Evolutionary conservation across 2,329 filamentous ascomycete genomes (phyloP).

Genomic region (Aspergillus udagawae): DNA sequence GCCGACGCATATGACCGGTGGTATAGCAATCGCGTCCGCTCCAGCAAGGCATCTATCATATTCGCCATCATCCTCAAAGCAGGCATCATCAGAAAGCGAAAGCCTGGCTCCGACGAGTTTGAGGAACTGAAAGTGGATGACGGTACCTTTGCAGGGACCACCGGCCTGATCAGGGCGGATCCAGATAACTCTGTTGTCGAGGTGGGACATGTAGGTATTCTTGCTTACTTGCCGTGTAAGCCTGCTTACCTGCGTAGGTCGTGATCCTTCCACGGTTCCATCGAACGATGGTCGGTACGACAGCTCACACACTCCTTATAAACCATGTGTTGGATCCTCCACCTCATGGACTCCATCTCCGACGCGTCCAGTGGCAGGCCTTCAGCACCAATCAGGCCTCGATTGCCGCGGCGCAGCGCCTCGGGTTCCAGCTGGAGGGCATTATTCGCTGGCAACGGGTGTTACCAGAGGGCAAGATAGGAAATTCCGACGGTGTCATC

Average conservation of each 20-base stretch:
- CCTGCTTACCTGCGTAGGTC: too few relatives aligned
- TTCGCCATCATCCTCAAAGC: not conserved
- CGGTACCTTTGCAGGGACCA: not conserved
- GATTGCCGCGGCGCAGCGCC: too few relatives aligned
- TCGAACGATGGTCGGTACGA: too few relatives aligned
- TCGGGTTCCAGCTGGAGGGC: too few relatives aligned
- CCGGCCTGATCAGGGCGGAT: not conserved
- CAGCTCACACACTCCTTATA: too few relatives aligned
- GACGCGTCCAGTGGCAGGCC: too few relatives aligned
- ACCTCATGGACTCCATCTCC: too few relatives aligned
- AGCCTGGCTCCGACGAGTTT: not conserved
- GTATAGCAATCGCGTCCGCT: not conserved
- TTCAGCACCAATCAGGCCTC: too few relatives aligned
- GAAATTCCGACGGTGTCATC: too few relatives aligned
- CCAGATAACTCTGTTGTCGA: not conserved
- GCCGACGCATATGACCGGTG: not conserved
- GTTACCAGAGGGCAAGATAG: too few relatives aligned
- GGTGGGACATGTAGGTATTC: not conserved
- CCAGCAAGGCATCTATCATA: not conserved
- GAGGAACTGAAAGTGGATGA: not conserved
- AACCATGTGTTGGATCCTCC: constrained; percentile 26
- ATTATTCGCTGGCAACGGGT: too few relatives aligned
- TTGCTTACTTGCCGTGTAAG: not conserved
- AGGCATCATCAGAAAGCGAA: not conserved
- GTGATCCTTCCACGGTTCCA: too few relatives aligned